Evolutionary conservation across 2,329 filamentous ascomycete genomes (phyloP).

Genomic region (Xylaria sp.): DNA sequence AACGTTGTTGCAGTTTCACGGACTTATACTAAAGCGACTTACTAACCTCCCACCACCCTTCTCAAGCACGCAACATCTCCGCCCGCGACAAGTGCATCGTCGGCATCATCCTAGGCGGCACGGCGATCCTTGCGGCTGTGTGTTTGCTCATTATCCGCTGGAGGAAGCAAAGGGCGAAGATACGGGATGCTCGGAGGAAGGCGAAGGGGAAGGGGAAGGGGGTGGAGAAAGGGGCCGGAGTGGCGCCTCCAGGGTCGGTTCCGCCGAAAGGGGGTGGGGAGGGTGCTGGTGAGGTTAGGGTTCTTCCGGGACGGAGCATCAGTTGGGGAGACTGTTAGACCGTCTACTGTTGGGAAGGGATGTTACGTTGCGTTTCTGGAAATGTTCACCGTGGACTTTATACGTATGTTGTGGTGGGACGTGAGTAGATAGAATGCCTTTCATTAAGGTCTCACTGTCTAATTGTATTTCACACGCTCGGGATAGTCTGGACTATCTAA

Average conservation of each 20-base stretch:
- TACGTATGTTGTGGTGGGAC: too few relatives aligned
- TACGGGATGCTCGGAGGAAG: background rate
- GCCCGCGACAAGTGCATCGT: constrained; percentile 13
- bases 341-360: background rate
- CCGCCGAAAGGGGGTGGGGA: background rate
- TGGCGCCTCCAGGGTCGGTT: background rate
- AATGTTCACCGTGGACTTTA: background rate
- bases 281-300: background rate
- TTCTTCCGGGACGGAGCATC: background rate
- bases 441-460: too few relatives aligned
- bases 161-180: background rate
- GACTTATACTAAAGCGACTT: too few relatives aligned
- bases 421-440: too few relatives aligned
- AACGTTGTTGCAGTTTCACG: too few relatives aligned
- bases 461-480: too few relatives aligned
- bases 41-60: background rate
- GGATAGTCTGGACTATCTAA: too few relatives aligned
- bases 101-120: background rate
- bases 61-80: constrained; percentile 9
- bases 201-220: background rate
- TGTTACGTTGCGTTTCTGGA: background rate
- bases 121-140: background rate
- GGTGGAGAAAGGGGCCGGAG: background rate
- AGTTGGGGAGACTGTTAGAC: background rate
- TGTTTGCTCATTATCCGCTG: background rate